Base-by-base conservation (phyloP, 2,329 filamentous ascomycete genomes). In the Pestalotiopsis sp. region DNA sequence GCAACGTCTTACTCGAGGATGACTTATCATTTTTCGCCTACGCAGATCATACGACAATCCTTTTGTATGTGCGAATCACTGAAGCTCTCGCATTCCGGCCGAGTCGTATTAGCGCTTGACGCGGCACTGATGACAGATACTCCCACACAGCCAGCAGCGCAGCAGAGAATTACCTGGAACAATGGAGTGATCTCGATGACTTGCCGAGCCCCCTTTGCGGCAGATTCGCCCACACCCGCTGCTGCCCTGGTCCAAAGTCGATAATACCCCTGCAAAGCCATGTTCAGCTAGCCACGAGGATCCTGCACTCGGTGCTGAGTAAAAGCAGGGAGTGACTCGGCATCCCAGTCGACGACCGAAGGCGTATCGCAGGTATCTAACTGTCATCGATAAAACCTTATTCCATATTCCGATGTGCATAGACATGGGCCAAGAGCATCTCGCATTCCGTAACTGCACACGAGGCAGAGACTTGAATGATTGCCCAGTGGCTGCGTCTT, bases 31-130 rank as follows among this genome's bases (percentile, higher is more conserved):
- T 59, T 59, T 62, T 62, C 38, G 36, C 13, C 25, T n/a, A 17
- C n/a, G 17, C 14, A 62, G 4, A 62, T 62, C 59, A 62, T 62
- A 62, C 59, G 59, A 62, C 31, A 62, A 38, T 20, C 31, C 20
- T 17, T 38, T 6, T 39, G 25, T n/a, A 36, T 59, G 57, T 27
- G 57, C 36, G 27, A 20, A 62, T 20, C n/a, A 20, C 25, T 36
- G 25, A 27, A 39, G 59, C 17, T 36, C 17, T 36, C 27, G 27
- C 23, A 59, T 27, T 27, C 25, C 59, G 31, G 27, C 59, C 9
- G 31, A 62, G 31, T 62, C n/a, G 27, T 27, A 27, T 27, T 27
- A 62, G 59, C 59, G 59, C 59, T 62, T 62, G 59, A 14, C 59
- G 59, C 59, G 59, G 59, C 36, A 36, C 27, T 62, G 38, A n/a